These are phyloP conservation scores for Xylariaceae sp. DNA, from an alignment of 2,329 filamentous ascomycete species.

Conservation along the genomic window DNA sequence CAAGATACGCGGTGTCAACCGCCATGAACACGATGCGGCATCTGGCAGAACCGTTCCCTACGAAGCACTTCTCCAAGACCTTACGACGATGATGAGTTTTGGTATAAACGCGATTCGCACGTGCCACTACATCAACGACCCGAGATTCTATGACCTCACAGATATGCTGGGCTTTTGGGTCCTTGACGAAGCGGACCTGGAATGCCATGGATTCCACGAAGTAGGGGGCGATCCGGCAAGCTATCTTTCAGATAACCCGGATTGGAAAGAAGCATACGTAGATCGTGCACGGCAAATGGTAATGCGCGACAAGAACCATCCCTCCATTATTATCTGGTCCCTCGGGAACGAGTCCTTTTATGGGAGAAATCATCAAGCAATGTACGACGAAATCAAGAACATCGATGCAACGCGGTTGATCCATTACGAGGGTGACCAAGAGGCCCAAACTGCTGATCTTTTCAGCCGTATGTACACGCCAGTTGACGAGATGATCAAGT, in stretches of 20 bases:
- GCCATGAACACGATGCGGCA: slow-evolving; percentile 65
- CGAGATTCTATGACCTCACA: slow-evolving; percentile 55
- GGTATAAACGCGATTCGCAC: slow-evolving; percentile 69
- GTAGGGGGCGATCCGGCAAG: slow-evolving; percentile 42
- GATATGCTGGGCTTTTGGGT: slow-evolving; percentile 63
- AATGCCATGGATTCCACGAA: slow-evolving; percentile 49
- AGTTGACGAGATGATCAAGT: slow-evolving; percentile 41
- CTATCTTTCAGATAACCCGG: slow-evolving; percentile 56
- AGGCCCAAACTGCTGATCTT: slow-evolving; percentile 58
- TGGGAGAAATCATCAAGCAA: slow-evolving; percentile 61
- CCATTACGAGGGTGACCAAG: slow-evolving; percentile 61
- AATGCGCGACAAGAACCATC: slow-evolving; percentile 55
- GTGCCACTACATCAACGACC: slow-evolving; percentile 62
- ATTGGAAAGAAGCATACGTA: slow-evolving; percentile 61
- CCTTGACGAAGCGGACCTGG: slow-evolving; percentile 54
- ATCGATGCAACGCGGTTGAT: slow-evolving; percentile 55
- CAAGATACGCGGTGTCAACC: slow-evolving; percentile 64
- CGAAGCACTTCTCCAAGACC: slow-evolving; percentile 56
- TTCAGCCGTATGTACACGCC: slow-evolving; percentile 63
- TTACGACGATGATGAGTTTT: slow-evolving; percentile 62
- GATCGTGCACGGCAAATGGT: slow-evolving; percentile 64
- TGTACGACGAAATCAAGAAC: slow-evolving; percentile 60
- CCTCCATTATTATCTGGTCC: slow-evolving; percentile 66
- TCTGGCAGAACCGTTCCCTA: slow-evolving; percentile 59
- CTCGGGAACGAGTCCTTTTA: slow-evolving; percentile 70